These are phyloP conservation scores for Jacaranda mimosifolia DNA, from an alignment of 257 asterid genomes.

Conservation along the genomic window DNA sequence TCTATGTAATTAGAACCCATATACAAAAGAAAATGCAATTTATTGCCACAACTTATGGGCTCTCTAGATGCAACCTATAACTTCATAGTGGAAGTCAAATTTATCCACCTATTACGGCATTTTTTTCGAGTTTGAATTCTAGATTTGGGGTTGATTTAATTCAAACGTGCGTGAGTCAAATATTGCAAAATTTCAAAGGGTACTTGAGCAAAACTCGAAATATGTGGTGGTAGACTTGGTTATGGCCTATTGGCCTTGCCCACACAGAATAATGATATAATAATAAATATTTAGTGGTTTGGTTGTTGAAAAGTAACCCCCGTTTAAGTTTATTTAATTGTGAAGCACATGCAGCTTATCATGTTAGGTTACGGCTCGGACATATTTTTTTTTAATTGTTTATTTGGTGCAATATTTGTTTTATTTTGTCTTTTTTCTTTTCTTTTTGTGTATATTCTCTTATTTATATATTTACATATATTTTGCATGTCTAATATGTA, in stretches of 20 bases:
- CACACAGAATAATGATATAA: not conserved
- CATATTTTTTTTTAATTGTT: constrained; percentile 15
- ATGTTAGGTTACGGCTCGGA: not conserved
- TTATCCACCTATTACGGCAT: not conserved
- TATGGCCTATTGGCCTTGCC: no score
- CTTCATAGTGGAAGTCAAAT: not conserved
- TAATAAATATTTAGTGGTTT: not conserved
- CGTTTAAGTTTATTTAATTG: constrained; percentile 20
- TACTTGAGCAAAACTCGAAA: not conserved
- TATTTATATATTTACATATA: not conserved
- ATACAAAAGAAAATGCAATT: no score
- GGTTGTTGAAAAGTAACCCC: constrained; percentile 16
- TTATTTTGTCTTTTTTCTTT: constrained; percentile 6
- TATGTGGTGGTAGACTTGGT: constrained; percentile 12
- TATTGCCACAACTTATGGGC: no score
- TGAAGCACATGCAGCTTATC: constrained; percentile 29
- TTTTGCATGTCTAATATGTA: no score
- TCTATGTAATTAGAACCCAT: no score
- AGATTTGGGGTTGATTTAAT: not conserved
- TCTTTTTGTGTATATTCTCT: not conserved
- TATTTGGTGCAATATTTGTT: constrained; percentile 30
- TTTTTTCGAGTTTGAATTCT: not conserved
- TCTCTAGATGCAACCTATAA: no score
- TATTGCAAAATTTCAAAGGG: not conserved
- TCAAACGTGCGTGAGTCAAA: not conserved